These are phyloP conservation scores for Tolypocladium ovalisporum DNA, from an alignment of 2,329 filamentous ascomycete species.

Conservation along the genomic window DNA sequence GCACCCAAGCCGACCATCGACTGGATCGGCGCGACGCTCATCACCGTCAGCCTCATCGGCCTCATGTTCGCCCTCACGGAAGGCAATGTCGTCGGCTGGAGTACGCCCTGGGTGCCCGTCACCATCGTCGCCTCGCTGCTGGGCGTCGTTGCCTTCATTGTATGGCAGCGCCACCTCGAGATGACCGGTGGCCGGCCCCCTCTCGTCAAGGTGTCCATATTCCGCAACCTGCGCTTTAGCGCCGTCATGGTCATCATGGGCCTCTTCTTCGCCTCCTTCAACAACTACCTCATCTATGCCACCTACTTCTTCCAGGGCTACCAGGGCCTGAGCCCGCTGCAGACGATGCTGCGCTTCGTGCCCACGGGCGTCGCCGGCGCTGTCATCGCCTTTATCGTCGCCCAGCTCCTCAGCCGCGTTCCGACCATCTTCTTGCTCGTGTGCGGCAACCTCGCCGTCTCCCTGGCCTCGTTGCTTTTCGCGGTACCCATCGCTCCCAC, in stretches of 20 bases:
- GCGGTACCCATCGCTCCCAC: slow-evolving; percentile 48
- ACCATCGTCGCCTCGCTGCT: slow-evolving; percentile 48
- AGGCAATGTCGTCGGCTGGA: slow-evolving; percentile 60
- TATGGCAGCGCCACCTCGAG: slow-evolving; percentile 44
- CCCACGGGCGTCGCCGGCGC: slow-evolving; percentile 52
- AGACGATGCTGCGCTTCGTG: slow-evolving; percentile 59
- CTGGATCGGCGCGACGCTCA: slow-evolving; percentile 53
- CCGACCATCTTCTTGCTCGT: slow-evolving; percentile 47
- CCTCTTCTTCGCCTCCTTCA: slow-evolving; percentile 57
- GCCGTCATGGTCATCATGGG: slow-evolving; percentile 55
- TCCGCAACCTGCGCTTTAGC: slow-evolving; percentile 46
- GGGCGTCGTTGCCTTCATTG: slow-evolving; percentile 43
- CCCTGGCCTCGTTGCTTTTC: slow-evolving; percentile 47
- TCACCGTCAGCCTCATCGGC: slow-evolving; percentile 51
- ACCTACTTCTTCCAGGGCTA: slow-evolving; percentile 64
- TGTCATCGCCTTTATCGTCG: slow-evolving; percentile 44
- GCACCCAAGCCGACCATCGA: slow-evolving; percentile 35
- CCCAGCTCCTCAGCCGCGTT: slow-evolving; percentile 44
- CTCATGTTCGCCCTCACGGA: slow-evolving; percentile 58
- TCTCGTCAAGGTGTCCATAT: slow-evolving; percentile 57
- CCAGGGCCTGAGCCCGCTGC: slow-evolving; percentile 48
- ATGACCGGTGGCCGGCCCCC: slow-evolving; percentile 25
- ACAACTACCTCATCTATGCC: slow-evolving; percentile 55
- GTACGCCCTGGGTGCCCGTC: slow-evolving; percentile 47
- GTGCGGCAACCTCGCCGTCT: slow-evolving; percentile 44